Conservation (phyloP, 148 eudicot species). For the Silene latifolia region DNA sequence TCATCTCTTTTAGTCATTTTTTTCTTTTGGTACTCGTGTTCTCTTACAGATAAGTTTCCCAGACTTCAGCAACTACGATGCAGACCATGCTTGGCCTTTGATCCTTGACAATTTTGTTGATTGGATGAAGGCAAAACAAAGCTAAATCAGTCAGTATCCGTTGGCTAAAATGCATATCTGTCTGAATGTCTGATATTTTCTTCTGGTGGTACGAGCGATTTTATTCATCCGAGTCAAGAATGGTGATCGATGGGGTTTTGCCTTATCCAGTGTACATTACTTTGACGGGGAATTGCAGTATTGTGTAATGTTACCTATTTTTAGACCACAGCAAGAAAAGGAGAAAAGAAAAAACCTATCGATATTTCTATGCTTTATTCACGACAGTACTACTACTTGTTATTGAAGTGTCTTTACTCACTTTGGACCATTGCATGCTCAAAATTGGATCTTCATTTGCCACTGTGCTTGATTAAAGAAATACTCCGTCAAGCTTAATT, state of each 20-base stretch:
- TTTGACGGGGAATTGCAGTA: slow-evolving; percentile 19
- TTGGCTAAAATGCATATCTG: background rate
- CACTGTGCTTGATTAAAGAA: background rate
- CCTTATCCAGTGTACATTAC: slow-evolving; percentile 8
- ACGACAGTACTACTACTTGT: slow-evolving; percentile 6
- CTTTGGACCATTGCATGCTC: background rate
- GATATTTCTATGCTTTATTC: background rate
- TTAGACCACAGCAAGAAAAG: slow-evolving; percentile 24
- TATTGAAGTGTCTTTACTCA: background rate
- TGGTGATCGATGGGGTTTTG: background rate
- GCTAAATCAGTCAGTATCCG: slow-evolving; percentile 17
- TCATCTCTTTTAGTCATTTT: too few relatives aligned
- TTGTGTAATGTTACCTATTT: slow-evolving; percentile 16
- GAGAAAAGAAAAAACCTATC: background rate
- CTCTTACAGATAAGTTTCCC: slow-evolving; percentile 72
- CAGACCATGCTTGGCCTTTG: slow-evolving; percentile 86
- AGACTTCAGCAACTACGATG: slow-evolving; percentile 65
- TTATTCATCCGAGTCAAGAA: slow-evolving; percentile 9
- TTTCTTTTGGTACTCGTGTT: background rate
- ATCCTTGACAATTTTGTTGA: slow-evolving; percentile 91
- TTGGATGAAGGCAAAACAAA: slow-evolving; percentile 71
- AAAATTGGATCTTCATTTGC: background rate
- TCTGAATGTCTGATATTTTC: background rate
- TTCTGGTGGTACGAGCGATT: slow-evolving; percentile 9
- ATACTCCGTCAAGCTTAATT: background rate